These are phyloP conservation scores for Leccinum uliginosum DNA, from an alignment of 768 basidiomycete species.

Conservation along the genomic window DNA sequence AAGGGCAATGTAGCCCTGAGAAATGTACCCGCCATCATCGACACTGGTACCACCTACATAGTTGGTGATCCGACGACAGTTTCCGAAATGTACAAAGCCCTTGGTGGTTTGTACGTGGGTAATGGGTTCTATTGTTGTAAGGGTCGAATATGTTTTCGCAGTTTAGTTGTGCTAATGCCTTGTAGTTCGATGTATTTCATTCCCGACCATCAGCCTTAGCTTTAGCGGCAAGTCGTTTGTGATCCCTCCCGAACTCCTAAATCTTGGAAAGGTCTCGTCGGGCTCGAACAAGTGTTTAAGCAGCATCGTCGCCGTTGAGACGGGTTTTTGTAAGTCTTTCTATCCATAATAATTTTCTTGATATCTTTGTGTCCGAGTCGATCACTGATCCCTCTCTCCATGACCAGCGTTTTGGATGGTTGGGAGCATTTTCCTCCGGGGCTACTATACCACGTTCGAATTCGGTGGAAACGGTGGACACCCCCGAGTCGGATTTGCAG, in stretches of 20 bases:
- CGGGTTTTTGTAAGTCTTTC: not conserved
- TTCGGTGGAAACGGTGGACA: not conserved
- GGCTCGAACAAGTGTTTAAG: not conserved
- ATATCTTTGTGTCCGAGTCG: not conserved
- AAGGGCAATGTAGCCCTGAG: not conserved
- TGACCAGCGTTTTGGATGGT: not conserved
- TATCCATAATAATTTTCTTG: not conserved
- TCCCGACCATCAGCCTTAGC: not conserved
- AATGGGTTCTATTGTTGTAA: not conserved
- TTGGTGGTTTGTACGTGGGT: not conserved
- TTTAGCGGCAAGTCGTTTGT: not conserved
- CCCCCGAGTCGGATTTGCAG: not conserved
- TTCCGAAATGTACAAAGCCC: not conserved
- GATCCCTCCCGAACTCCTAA: not conserved
- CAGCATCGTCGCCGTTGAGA: not conserved
- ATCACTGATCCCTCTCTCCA: not conserved
- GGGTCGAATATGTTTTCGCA: not conserved
- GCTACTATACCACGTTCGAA: not conserved
- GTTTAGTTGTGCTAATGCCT: not conserved
- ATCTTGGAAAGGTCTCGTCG: not conserved
- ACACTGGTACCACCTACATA: not conserved
- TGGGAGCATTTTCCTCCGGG: not conserved
- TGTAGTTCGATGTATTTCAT: not conserved
- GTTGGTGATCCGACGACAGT: not conserved
- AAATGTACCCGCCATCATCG: not conserved